Conservation (phyloP, 2,329 filamentous ascomycete species). For the Talaromyces pinophilus region DNA sequence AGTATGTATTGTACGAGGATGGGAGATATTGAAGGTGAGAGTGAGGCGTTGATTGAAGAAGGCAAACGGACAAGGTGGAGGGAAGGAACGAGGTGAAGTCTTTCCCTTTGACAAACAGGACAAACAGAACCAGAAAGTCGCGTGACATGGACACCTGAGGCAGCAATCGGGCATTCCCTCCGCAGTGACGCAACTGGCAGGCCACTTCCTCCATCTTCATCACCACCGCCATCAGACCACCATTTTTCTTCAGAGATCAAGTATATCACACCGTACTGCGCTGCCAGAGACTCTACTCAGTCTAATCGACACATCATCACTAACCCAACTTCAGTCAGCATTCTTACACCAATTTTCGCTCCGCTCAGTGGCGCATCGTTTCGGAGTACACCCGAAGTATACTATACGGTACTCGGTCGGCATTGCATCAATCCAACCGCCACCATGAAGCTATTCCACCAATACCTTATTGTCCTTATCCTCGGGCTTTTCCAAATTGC, state of each 20-base stretch:
- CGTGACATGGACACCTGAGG: conserved; percentile 21
- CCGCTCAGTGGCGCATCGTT: background rate
- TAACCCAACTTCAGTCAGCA: background rate
- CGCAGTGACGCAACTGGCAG: conserved; percentile 24
- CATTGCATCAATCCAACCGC: conserved; percentile 27
- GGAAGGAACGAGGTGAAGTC: background rate
- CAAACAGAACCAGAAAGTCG: conserved; percentile 8
- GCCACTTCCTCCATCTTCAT: background rate
- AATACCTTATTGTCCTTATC: conserved; percentile 57
- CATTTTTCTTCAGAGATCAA: background rate
- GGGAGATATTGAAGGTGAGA: background rate
- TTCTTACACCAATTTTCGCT: background rate
- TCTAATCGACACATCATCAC: background rate
- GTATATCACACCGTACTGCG: background rate
- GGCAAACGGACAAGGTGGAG: conserved; percentile 1
- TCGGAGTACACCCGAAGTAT: background rate
- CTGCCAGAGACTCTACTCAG: background rate
- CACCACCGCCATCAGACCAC: background rate
- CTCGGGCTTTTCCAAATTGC: conserved; percentile 56
- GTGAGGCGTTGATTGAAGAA: background rate
- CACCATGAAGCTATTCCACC: conserved; percentile 65
- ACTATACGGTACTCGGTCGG: background rate
- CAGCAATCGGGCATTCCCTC: background rate
- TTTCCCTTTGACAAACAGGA: background rate
- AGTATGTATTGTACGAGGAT: background rate